Conservation (phyloP, 179 eudicot species). For the Beta lomatogona region DNA sequence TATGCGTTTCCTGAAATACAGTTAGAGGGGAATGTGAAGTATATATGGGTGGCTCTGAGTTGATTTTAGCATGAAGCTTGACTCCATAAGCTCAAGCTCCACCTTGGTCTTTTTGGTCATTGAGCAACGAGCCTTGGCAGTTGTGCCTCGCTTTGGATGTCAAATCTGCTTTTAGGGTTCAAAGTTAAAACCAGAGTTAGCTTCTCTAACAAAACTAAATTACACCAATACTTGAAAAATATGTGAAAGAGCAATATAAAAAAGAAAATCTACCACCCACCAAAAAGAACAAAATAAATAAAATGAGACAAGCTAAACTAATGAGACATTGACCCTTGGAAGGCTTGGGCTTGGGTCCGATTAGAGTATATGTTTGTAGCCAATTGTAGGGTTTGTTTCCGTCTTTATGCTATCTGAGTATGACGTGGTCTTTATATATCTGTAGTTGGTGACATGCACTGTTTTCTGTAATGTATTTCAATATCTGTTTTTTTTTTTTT, state of each 20-base stretch:
- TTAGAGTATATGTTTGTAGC: slow-evolving; percentile 2
- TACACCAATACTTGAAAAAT: not conserved
- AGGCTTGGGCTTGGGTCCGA: not conserved
- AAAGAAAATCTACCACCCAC: not conserved
- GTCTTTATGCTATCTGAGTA: not conserved
- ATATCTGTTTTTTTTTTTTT: not conserved
- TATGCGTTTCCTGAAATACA: not conserved
- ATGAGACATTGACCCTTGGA: not conserved
- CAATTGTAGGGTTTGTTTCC: not conserved
- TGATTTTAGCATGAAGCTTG: not conserved
- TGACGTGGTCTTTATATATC: not conserved
- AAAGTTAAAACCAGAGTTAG: not conserved
- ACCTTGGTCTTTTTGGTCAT: not conserved
- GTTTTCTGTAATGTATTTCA: not conserved
- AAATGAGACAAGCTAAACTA: not conserved
- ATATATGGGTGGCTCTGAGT: not conserved
- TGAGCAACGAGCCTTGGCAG: not conserved
- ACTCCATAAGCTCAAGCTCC: not conserved
- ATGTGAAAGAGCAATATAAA: not conserved
- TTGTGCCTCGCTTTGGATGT: not conserved
- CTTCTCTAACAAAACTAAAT: not conserved
- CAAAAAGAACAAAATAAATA: not conserved
- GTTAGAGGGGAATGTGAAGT: not conserved
- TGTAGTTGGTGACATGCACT: not conserved
- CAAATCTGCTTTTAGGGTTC: not conserved